phyloP scores from a whole-genome alignment of 2,329 filamentous ascomycete species.

The Neofusicoccum laricinum region DNA sequence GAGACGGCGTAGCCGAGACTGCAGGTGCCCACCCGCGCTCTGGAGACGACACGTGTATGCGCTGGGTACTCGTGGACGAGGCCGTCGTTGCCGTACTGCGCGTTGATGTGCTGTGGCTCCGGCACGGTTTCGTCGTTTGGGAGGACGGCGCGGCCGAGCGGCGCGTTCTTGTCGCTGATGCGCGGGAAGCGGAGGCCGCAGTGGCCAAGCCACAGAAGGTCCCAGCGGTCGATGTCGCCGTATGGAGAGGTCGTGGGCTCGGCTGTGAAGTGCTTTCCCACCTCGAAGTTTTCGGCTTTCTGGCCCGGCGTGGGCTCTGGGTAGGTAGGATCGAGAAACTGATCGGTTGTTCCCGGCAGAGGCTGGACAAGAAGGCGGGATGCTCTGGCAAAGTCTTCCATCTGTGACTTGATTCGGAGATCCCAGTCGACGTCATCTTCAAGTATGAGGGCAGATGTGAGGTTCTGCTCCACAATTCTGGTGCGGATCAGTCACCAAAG shows the following conservation, averaged over 20 bases:
- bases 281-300: neutral
- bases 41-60: slow-evolving; percentile 19
- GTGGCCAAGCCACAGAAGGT: slow-evolving; percentile 37
- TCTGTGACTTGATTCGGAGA: slow-evolving; percentile 21
- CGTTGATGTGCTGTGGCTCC: slow-evolving; percentile 21
- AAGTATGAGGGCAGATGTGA: slow-evolving; percentile 20
- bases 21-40: slow-evolving; percentile 17
- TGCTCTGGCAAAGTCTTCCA: slow-evolving; percentile 22
- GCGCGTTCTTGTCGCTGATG: neutral
- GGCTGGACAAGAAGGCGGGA: slow-evolving; percentile 16
- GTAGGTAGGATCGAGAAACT: slow-evolving; percentile 19
- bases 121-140: slow-evolving; percentile 25
- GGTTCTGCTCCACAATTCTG: slow-evolving; percentile 11
- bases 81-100: slow-evolving; percentile 20
- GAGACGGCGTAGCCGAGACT: slow-evolving; percentile 19
- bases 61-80: slow-evolving; percentile 16
- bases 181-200: slow-evolving; percentile 26
- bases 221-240: slow-evolving; percentile 35
- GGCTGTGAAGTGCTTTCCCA: slow-evolving; percentile 17
- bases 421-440: slow-evolving; percentile 26
- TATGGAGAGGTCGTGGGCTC: slow-evolving; percentile 26
- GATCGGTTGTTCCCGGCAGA: slow-evolving; percentile 1
- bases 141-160: slow-evolving; percentile 24
- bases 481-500: neutral
- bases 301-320: slow-evolving; percentile 12